These are phyloP conservation scores for cucumber (Cucumis sativus) DNA, from an alignment of 306 rosid genomes.

Conservation along the genomic window DNA sequence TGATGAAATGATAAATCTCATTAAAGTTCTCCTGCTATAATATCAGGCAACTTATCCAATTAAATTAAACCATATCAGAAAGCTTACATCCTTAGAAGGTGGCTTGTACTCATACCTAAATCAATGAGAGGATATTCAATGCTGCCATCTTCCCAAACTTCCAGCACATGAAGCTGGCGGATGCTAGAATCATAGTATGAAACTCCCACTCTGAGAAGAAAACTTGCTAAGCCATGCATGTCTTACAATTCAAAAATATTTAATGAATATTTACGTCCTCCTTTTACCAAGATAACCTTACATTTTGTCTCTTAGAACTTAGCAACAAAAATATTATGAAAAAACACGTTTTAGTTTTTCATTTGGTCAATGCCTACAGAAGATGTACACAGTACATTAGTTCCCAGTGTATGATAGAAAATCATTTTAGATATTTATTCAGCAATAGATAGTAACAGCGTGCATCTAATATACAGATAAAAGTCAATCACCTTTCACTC, in stretches of 20 bases:
- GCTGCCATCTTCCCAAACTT: slow-evolving; percentile 92
- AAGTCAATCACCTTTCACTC: background rate
- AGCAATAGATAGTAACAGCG: background rate
- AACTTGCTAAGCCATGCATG: slow-evolving; percentile 11
- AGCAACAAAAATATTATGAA: background rate
- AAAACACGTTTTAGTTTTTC: background rate
- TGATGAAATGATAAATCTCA: background rate
- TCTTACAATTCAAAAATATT: background rate
- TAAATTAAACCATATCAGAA: slow-evolving; percentile 7
- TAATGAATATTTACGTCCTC: background rate
- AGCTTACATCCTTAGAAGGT: background rate
- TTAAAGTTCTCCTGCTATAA: slow-evolving; percentile 1
- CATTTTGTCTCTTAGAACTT: background rate
- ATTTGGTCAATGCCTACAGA: background rate
- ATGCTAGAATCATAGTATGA: slow-evolving; percentile 78
- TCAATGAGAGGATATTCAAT: slow-evolving; percentile 67
- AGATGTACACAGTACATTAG: background rate
- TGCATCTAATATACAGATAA: background rate
- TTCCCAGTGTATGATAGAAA: background rate
- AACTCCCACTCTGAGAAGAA: slow-evolving; percentile 67
- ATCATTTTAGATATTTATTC: background rate
- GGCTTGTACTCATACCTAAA: slow-evolving; percentile 43
- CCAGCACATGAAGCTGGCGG: slow-evolving; percentile 82
- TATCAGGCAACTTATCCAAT: slow-evolving; percentile 8
- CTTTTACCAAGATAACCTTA: background rate